These are phyloP conservation scores for Fraxinus dipetala DNA, from an alignment of 305 asterid genomes.

Conservation along the genomic window DNA sequence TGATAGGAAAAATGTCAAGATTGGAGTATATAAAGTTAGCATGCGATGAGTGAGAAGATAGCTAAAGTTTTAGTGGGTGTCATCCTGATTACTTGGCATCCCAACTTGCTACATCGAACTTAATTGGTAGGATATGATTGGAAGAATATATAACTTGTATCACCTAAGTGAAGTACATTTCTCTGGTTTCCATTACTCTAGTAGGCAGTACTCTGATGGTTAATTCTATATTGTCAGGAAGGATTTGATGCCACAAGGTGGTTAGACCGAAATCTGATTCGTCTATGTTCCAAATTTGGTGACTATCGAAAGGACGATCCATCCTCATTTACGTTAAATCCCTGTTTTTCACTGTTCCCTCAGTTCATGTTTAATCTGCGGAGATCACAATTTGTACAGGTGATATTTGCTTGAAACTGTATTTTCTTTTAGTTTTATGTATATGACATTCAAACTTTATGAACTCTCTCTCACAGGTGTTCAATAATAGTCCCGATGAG, in stretches of 20 bases:
- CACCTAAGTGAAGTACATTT: not conserved
- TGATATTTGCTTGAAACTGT: constrained; percentile 25
- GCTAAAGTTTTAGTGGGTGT: not conserved
- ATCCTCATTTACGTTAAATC: constrained; percentile 79
- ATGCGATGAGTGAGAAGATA: not conserved
- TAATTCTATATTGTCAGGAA: constrained; percentile 52
- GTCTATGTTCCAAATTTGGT: constrained; percentile 92
- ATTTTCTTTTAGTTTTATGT: constrained; percentile 1
- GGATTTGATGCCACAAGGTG: constrained; percentile 95
- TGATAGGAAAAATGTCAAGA: not conserved
- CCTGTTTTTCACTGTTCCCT: constrained; percentile 77
- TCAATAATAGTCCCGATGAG: constrained; percentile 98
- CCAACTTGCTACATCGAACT: not conserved
- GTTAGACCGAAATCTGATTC: constrained; percentile 91
- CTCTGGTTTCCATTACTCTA: not conserved
- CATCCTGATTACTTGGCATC: not conserved
- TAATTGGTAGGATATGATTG: not conserved
- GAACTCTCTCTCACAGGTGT: constrained; percentile 54
- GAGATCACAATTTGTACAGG: constrained; percentile 96
- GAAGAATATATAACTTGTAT: not conserved
- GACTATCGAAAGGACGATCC: constrained; percentile 95
- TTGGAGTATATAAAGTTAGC: not conserved
- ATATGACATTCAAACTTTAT: constrained; percentile 1
- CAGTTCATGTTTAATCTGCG: constrained; percentile 96
- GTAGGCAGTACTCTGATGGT: not conserved